These are phyloP conservation scores for Sequoia sempervirens DNA, from an alignment of 75 land plant species.

Conservation along the genomic window DNA sequence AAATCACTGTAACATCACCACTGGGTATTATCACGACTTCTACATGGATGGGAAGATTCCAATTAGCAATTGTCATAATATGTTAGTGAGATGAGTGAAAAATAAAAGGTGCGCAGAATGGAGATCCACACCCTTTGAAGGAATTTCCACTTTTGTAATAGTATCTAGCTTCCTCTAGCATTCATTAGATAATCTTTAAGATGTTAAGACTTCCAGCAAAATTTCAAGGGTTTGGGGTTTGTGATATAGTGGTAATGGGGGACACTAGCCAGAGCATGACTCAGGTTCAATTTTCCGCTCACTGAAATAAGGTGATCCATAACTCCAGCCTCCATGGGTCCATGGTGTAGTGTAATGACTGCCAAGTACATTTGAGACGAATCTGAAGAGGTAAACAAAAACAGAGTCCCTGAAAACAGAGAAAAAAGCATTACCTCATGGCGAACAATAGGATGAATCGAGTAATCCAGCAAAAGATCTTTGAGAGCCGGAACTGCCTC, in stretches of 20 bases:
- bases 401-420: not conserved
- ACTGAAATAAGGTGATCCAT: not conserved
- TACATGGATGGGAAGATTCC: not conserved
- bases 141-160: not conserved
- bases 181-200: not conserved
- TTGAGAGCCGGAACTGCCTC: conserved; percentile 78
- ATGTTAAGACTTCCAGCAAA: too few relatives aligned
- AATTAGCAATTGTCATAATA: not conserved
- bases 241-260: too few relatives aligned
- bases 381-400: not conserved
- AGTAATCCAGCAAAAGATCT: conserved; percentile 57
- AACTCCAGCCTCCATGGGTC: not conserved
- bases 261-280: too few relatives aligned
- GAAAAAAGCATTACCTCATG: conserved; percentile 64
- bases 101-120: not conserved
- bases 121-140: not conserved
- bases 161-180: not conserved
- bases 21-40: not conserved
- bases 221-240: too few relatives aligned
- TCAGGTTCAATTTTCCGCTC: too few relatives aligned
- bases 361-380: too few relatives aligned
- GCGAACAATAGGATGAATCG: conserved; percentile 90
- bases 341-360: too few relatives aligned
- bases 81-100: not conserved
- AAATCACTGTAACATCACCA: not conserved